A percentile compares a stretch with the other conserved stretches of the same genome.
Conservation (phyloP, 352 stramenopile species). For the Vaucheria bursata region DNA sequence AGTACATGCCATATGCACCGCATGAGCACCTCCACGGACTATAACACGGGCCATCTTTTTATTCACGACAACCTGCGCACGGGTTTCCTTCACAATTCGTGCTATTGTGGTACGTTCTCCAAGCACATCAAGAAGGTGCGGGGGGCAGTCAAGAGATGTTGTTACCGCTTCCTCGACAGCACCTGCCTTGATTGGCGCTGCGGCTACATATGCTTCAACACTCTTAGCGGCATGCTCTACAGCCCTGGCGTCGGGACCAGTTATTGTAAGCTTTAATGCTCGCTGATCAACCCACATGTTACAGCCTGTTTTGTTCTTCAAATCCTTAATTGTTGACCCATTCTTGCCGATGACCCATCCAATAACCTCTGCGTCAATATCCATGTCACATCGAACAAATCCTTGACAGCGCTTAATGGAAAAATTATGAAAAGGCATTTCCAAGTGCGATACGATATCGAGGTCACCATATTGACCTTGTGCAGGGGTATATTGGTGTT, state of each 20-base stretch:
- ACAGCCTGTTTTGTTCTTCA: conserved; percentile 46
- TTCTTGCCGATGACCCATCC: conserved; percentile 46
- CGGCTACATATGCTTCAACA: conserved; percentile 42
- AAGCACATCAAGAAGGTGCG: conserved; percentile 37
- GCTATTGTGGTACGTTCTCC: conserved; percentile 38
- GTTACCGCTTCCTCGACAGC: conserved; percentile 40
- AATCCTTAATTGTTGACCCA: conserved; percentile 43
- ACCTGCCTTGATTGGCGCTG: conserved; percentile 40
- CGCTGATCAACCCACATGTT: no score
- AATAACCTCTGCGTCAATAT: conserved; percentile 45
- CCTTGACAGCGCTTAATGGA: conserved; percentile 42
- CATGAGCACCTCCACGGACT: conserved; percentile 25
- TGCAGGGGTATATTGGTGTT: no score
- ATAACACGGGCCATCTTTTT: conserved; percentile 44
- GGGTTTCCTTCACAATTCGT: conserved; percentile 42
- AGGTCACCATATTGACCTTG: no score
- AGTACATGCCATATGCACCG: conserved; percentile 25
- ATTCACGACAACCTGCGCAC: conserved; percentile 41
- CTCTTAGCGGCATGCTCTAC: conserved; percentile 41
- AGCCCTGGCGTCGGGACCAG: conserved; percentile 27
- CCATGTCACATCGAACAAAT: conserved; percentile 45
- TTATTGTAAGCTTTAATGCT: conserved; percentile 41
- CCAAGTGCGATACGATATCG: neutral
- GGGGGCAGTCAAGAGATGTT: conserved; percentile 38
- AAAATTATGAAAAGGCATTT: neutral